phyloP scores from a whole-genome alignment of 2,329 filamentous ascomycete species.

The Microthyrium microscopicum region DNA sequence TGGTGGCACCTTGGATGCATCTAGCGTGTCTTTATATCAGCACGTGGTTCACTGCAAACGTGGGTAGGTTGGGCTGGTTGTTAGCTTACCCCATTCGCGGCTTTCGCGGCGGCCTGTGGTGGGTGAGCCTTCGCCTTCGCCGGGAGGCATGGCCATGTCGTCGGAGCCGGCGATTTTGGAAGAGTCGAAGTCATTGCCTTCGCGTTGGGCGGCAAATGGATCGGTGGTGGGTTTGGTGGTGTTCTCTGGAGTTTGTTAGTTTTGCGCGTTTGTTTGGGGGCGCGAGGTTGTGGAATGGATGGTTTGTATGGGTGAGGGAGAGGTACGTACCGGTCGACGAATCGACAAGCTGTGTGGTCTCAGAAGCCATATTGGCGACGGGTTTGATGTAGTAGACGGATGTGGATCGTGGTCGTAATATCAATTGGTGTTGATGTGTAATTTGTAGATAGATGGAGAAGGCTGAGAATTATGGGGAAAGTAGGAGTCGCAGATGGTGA shows the following conservation, averaged over 20 bases:
- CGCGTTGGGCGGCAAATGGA: conserved; percentile 13
- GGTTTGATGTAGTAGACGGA: too few species aligned
- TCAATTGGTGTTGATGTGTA: too few species aligned
- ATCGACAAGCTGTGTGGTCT: too few species aligned
- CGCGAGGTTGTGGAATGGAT: too few species aligned
- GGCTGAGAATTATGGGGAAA: too few species aligned
- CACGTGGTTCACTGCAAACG: not conserved
- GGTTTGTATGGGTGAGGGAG: too few species aligned
- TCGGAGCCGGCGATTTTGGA: conserved; percentile 12
- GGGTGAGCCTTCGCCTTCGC: conserved; percentile 7
- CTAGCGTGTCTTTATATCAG: conserved; percentile 17
- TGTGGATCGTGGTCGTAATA: too few species aligned
- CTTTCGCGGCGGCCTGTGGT: conserved; percentile 19
- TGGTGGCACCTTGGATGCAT: conserved; percentile 50
- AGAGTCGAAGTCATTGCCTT: conserved; percentile 13
- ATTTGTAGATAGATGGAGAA: too few species aligned
- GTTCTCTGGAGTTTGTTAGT: not conserved
- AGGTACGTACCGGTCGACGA: too few species aligned
- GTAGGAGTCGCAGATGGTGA: too few species aligned
- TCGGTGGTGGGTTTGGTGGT: conserved; percentile 10
- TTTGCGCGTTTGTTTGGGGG: not conserved
- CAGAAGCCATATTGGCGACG: too few species aligned
- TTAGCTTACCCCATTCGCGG: conserved; percentile 16
- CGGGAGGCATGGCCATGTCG: conserved; percentile 11
- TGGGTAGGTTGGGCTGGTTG: not conserved